These are phyloP conservation scores for Globisporangium spinosum DNA, from an alignment of 352 stramenopile genomes.

Conservation along the genomic window DNA sequence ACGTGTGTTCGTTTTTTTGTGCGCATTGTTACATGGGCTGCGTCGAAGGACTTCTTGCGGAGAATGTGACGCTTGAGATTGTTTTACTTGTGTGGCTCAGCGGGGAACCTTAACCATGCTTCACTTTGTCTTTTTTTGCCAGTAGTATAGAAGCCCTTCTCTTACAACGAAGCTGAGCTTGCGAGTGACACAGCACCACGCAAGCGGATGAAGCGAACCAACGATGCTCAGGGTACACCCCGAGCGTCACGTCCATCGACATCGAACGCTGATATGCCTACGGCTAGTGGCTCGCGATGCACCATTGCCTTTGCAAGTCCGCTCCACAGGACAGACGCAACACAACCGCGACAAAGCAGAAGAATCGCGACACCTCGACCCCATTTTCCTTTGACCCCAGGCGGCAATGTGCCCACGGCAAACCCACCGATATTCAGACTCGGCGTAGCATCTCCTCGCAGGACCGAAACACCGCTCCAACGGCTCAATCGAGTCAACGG, in stretches of 20 bases:
- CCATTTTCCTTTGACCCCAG: not conserved
- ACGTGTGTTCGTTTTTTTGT: not conserved
- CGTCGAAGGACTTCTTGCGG: not conserved
- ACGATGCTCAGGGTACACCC: not conserved
- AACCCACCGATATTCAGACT: not conserved
- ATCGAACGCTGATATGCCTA: not conserved
- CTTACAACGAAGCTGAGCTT: not conserved
- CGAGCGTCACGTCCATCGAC: not conserved
- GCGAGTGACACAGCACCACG: not conserved
- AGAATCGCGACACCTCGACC: not conserved
- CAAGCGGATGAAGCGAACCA: conserved; percentile 1
- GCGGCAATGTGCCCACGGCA: not conserved
- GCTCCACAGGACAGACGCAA: not conserved
- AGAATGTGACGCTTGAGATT: not conserved
- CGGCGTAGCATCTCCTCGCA: not conserved
- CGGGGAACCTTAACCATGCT: not conserved
- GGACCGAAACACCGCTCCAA: not conserved
- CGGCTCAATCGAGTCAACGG: conserved; percentile 4
- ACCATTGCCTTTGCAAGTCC: not conserved
- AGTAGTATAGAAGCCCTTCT: not conserved
- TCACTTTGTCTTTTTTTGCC: not conserved
- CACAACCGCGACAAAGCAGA: not conserved
- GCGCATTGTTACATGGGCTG: not conserved
- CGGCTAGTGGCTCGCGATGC: not conserved
- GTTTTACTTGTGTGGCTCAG: not conserved